Evolutionary conservation across 2,329 filamentous ascomycete species (phyloP).

Genomic region (Xylaria sp.): DNA sequence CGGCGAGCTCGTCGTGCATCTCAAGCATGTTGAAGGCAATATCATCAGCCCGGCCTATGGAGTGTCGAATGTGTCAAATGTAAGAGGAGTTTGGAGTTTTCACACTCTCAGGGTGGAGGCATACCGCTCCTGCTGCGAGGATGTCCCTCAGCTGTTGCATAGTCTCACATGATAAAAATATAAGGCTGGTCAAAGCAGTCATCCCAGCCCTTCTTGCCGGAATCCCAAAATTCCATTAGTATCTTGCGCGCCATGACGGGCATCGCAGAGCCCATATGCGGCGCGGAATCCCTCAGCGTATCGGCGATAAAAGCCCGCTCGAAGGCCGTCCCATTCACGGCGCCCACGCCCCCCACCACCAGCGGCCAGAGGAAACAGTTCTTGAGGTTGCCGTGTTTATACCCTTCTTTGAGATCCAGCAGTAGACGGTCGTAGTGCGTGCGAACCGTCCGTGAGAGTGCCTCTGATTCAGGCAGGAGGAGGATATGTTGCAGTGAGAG

Average conservation of each 20-base stretch:
- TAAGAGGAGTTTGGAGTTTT: no score
- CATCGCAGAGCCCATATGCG: slow-evolving; percentile 43
- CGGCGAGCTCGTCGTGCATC: no score
- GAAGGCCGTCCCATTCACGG: slow-evolving; percentile 38
- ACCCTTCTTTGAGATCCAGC: slow-evolving; percentile 41
- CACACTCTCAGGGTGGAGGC: no score
- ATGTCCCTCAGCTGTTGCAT: neutral
- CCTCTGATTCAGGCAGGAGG: slow-evolving; percentile 38
- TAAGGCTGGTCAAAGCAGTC: slow-evolving; percentile 52
- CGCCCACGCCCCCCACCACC: slow-evolving; percentile 49
- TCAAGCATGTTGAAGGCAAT: no score
- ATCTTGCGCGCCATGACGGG: slow-evolving; percentile 45
- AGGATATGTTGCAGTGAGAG: slow-evolving; percentile 47
- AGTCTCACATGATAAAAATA: slow-evolving; percentile 35
- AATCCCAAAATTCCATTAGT: slow-evolving; percentile 50
- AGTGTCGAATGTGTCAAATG: no score
- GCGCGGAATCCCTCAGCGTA: slow-evolving; percentile 42
- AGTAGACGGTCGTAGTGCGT: slow-evolving; percentile 41
- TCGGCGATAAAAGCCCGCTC: slow-evolving; percentile 47
- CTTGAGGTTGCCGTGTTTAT: slow-evolving; percentile 37
- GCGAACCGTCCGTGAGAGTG: slow-evolving; percentile 18
- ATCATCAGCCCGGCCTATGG: no score
- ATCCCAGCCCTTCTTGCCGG: slow-evolving; percentile 50
- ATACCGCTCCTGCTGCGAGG: no score
- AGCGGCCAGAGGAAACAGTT: slow-evolving; percentile 50